Base-by-base conservation (phyloP, 2,329 filamentous ascomycete species). In the Talaromyces marneffei region DNA sequence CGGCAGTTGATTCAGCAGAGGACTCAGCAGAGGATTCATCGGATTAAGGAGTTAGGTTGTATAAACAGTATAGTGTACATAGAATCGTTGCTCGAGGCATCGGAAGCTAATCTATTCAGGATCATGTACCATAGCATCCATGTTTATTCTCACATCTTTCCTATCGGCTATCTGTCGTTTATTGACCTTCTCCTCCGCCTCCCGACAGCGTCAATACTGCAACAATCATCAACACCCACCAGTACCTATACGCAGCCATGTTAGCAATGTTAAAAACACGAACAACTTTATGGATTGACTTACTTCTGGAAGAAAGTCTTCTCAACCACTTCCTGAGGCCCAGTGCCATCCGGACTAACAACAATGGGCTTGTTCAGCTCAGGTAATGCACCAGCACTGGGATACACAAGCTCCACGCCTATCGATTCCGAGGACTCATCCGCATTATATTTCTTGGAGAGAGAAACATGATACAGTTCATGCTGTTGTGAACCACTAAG, bases 291-390 rank as follows among this genome's bases (percentile, higher is more conserved):
- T 27, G 39, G 16, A 52, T 35, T 46, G n/a, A 69, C 75, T 65
- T 68, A 77, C 75, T 74, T 78, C 62, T 79, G 77, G 50, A 79
- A 72, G 59, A 80, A 71, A 8, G 73, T 72, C 68, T 79, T 80
- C 66, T 79, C 77, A 25, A 66, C 63, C 37, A 71, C 71, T 61
- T 75, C 72, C 54, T 77, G 74, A 3, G 73, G 64, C 62, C 68
- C 72, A 37, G 72, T 69, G 7, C 75, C 75, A 66, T 77, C 76
- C 4, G 74, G 72, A 18, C 70, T 67, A 31, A 77, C 64, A 16
- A 77, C 71, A 48, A 77, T 66, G 6, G 77, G 74, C 31, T 70
- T 73, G 61, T 77, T 77, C 20, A 80, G 65, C 50, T 74, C 73
- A 4, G 78, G 77, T 7, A 68, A 68, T 1, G 73, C 69, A 9